These are phyloP conservation scores for Dendrocalamus latiflorus DNA, from an alignment of 202 grass and related monocot species.

Conservation along the genomic window DNA sequence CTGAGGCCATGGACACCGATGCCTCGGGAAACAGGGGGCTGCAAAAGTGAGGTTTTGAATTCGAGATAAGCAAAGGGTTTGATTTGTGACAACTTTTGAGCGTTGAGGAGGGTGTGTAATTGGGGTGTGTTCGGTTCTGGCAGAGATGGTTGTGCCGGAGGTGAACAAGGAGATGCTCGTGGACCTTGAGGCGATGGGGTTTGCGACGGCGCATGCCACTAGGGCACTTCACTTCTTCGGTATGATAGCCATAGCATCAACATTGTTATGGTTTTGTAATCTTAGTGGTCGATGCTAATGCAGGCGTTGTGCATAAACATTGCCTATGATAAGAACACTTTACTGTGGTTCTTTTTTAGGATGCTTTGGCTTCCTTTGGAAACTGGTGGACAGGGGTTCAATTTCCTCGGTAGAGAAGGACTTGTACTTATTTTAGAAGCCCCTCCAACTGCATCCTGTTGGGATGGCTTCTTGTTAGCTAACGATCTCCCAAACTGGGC, in stretches of 20 bases:
- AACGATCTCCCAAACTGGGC: neutral
- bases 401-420: neutral
- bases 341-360: neutral
- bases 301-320: neutral
- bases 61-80: neutral
- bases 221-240: slow-evolving; percentile 95
- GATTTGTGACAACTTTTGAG: neutral
- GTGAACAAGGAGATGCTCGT: slow-evolving; percentile 76
- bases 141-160: slow-evolving; percentile 77
- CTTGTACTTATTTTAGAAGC: neutral
- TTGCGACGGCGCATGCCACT: slow-evolving; percentile 55
- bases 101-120: neutral
- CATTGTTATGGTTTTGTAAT: neutral
- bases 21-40: slow-evolving; percentile 32
- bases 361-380: neutral
- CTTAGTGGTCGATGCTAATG: neutral
- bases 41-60: slow-evolving; percentile 43
- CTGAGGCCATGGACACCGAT: slow-evolving; percentile 41
- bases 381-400: neutral
- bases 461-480: neutral
- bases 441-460: neutral
- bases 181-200: slow-evolving; percentile 86
- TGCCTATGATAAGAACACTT: neutral
- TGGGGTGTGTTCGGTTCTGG: neutral
- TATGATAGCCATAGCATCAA: slow-evolving; percentile 5